A percentile compares a stretch with the other conserved stretches of the same genome.
Evolutionary conservation across 805 yeast species (phyloP).

Genomic region (Teunomyces pallodes): DNA sequence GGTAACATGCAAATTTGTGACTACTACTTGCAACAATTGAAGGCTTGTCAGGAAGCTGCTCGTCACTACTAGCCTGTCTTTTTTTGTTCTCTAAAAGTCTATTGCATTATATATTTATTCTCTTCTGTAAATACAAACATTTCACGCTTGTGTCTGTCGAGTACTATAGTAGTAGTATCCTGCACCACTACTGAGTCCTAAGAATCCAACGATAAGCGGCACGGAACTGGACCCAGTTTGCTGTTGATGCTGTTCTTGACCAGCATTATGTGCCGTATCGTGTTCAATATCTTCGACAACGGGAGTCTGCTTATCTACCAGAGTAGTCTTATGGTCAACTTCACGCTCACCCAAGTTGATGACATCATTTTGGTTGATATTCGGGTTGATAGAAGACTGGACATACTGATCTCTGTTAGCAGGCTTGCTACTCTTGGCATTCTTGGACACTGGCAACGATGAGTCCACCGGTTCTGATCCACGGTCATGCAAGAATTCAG

Average conservation of each 20-base stretch:
- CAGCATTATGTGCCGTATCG: constrained; percentile 17
- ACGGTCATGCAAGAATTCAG: constrained; percentile 38
- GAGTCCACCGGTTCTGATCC: constrained; percentile 37
- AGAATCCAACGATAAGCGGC: constrained; percentile 18
- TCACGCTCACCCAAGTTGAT: constrained; percentile 33
- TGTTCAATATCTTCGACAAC: constrained; percentile 40
- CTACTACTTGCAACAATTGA: constrained; percentile 93
- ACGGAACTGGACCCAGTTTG: background rate
- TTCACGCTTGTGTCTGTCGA: constrained; percentile 1
- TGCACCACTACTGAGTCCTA: constrained; percentile 28
- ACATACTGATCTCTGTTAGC: constrained; percentile 40
- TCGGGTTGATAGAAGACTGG: constrained; percentile 41
- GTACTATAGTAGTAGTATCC: constrained; percentile 22
- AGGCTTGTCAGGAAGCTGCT: constrained; percentile 95
- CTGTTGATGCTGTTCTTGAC: constrained; percentile 1
- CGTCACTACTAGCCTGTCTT: constrained; percentile 56
- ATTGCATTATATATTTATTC: constrained; percentile 2
- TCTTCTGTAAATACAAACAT: constrained; percentile 1
- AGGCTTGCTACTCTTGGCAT: constrained; percentile 20
- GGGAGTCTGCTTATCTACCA: constrained; percentile 26
- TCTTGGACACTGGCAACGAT: constrained; percentile 7
- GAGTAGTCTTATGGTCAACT: constrained; percentile 35
- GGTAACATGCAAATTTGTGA: constrained; percentile 98
- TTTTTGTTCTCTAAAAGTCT: background rate
- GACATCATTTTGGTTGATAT: constrained; percentile 36